phyloP scores from a whole-genome alignment of 1,284 basidiomycete genomes.

The Ganoderma multipileum region DNA sequence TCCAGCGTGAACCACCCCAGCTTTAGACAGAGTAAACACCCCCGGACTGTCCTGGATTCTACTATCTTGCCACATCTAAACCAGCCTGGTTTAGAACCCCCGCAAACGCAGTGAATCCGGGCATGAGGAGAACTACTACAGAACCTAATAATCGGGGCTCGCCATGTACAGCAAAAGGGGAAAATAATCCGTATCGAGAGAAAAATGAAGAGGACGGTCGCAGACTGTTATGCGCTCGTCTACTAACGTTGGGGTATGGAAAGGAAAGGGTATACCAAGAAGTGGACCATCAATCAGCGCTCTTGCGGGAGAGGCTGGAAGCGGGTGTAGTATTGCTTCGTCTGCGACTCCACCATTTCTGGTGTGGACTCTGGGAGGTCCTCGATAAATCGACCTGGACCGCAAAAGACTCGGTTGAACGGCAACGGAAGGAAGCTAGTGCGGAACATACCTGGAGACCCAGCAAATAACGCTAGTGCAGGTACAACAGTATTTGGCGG shows the following conservation, averaged over 20 bases:
- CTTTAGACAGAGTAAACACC: too few species aligned
- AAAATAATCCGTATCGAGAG: too few species aligned
- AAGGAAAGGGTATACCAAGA: constrained; percentile 20
- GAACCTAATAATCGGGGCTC: too few species aligned
- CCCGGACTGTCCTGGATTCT: too few species aligned
- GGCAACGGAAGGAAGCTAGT: neutral
- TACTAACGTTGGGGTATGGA: constrained; percentile 27
- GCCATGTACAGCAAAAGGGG: too few species aligned
- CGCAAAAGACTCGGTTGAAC: neutral
- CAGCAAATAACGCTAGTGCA: constrained; percentile 84
- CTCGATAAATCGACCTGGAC: constrained; percentile 76
- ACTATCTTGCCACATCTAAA: too few species aligned
- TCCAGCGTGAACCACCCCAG: too few species aligned
- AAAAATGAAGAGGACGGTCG: too few species aligned
- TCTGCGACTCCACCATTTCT: constrained; percentile 63
- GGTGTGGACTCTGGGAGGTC: constrained; percentile 86
- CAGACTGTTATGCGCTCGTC: too few species aligned
- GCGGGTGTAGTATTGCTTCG: constrained; percentile 76
- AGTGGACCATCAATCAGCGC: constrained; percentile 16
- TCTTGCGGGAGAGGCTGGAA: constrained; percentile 50
- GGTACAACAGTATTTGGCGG: constrained; percentile 95
- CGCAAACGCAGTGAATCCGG: too few species aligned
- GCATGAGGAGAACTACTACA: too few species aligned
- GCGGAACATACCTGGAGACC: constrained; percentile 80
- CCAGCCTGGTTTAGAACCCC: too few species aligned